phyloP scores from a whole-genome alignment of 2,329 filamentous ascomycete genomes.

The Trichoderma atrobrunneum region DNA sequence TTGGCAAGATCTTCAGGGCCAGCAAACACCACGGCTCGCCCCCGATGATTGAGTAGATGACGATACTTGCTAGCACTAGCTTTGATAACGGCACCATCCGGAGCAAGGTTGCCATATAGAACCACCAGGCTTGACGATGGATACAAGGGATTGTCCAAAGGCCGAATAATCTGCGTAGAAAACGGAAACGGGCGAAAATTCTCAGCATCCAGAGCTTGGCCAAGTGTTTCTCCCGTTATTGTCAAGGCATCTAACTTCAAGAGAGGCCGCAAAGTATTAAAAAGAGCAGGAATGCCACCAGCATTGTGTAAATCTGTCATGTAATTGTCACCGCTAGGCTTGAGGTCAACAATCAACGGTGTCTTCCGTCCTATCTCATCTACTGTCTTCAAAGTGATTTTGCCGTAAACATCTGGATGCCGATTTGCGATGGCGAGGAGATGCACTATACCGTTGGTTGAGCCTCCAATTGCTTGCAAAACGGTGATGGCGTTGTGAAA shows the following conservation, averaged over 20 bases:
- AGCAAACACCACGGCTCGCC: conserved; percentile 61
- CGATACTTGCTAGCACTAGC: conserved; percentile 84
- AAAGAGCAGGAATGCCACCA: conserved; percentile 71
- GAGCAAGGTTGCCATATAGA: conserved; percentile 77
- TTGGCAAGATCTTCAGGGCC: conserved; percentile 73
- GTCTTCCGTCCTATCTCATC: conserved; percentile 75
- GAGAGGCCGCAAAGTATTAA: conserved; percentile 73
- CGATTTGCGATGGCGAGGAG: conserved; percentile 81
- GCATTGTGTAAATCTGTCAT: conserved; percentile 91
- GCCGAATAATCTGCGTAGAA: conserved; percentile 56
- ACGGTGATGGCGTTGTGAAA: conserved; percentile 86
- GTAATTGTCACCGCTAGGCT: conserved; percentile 82
- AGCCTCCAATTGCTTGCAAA: conserved; percentile 80
- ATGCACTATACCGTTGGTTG: conserved; percentile 82
- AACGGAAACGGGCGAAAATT: conserved; percentile 54
- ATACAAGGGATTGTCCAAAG: conserved; percentile 65
- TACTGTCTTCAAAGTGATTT: conserved; percentile 71
- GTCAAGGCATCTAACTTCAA: conserved; percentile 75
- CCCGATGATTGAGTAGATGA: conserved; percentile 45
- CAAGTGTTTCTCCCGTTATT: conserved; percentile 79
- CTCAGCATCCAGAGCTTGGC: conserved; percentile 70
- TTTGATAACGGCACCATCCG: conserved; percentile 81
- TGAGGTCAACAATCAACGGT: conserved; percentile 78
- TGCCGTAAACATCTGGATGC: conserved; percentile 59
- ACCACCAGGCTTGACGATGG: conserved; percentile 76